Conservation (phyloP, 257 asterid genomes). For the Solanum acaule region DNA sequence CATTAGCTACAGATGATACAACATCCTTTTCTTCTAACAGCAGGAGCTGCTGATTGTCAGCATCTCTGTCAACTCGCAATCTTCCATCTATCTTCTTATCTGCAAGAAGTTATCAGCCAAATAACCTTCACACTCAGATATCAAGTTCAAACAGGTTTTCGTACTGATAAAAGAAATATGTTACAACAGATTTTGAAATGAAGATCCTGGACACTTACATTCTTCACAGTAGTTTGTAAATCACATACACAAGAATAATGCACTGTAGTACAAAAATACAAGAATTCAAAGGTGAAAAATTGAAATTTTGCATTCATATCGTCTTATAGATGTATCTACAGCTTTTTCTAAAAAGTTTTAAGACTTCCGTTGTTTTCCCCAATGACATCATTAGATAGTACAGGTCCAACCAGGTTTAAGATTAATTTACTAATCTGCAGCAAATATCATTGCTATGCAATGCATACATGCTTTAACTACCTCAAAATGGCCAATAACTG, state of each 20-base stretch:
- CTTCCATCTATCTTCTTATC: conserved; percentile 80
- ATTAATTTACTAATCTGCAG: background rate
- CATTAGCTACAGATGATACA: conserved; percentile 83
- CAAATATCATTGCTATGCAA: background rate
- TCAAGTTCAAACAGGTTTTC: background rate
- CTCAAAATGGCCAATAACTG: background rate
- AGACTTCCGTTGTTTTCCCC: background rate
- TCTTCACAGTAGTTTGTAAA: background rate
- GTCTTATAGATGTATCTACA: background rate
- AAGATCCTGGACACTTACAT: background rate
- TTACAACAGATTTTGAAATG: background rate
- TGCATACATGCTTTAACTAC: background rate
- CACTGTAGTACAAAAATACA: background rate
- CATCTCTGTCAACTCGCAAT: conserved; percentile 60
- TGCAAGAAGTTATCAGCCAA: conserved; percentile 22
- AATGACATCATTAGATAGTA: background rate
- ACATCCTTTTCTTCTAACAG: conserved; percentile 85
- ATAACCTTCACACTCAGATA: background rate
- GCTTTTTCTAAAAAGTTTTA: background rate
- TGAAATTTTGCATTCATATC: background rate
- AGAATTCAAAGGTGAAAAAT: background rate
- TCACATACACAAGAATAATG: background rate
- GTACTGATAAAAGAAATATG: background rate
- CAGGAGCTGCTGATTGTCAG: conserved; percentile 79
- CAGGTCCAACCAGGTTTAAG: background rate